Evolutionary conservation across 441 rosid species (phyloP), one percentile per base, ranked within the genome.

Genomic region (Geranium incanum): DNA sequence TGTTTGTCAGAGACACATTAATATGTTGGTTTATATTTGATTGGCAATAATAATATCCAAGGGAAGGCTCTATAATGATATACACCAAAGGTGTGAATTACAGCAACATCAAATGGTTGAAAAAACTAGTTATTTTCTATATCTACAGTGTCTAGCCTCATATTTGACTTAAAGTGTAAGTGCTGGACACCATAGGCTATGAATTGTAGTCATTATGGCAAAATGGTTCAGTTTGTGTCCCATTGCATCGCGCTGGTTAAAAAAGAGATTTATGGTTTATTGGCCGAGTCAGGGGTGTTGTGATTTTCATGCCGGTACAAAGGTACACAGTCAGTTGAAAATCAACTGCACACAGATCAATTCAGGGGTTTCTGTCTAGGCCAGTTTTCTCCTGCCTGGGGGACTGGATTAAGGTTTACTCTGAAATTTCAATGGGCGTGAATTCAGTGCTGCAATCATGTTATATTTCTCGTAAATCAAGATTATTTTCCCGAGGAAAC

Each of bases 251-350:
- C 33, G 16, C 33, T 28, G n/a, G 36, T 62, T 62, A 23, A 36
- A 6, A 21, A 23, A 62, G 0, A 21, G 5, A 36, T 21, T 21
- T 62, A 62, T 8, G 21, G 66, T 13, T 62, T 21, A 62, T 8
- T 62, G 66, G 66, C 66, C 11, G 66, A 62, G 36, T 23, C 66
- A 60, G 19, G 64, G 21, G n/a, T 62, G 21, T 11, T 23, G n/a
- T 21, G 9, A 62, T 62, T 8, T 21, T 21, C 36, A 23, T 62
- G 66, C 36, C 12, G 18, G 13, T 9, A 9, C 66, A 62, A 62
- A 62, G 36, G 16, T 60, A 21, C 33, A 21, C 21, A 21, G 3
- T 21, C 36, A 8, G 18, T 21, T 50, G 59, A 12, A 28, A 28
- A 50, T 21, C 36, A 62, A 62, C 36, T 23, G n/a, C 64, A 16